These are phyloP conservation scores for Aspergillus aculeatinus DNA, from an alignment of 2,329 filamentous ascomycete genomes.

Conservation along the genomic window DNA sequence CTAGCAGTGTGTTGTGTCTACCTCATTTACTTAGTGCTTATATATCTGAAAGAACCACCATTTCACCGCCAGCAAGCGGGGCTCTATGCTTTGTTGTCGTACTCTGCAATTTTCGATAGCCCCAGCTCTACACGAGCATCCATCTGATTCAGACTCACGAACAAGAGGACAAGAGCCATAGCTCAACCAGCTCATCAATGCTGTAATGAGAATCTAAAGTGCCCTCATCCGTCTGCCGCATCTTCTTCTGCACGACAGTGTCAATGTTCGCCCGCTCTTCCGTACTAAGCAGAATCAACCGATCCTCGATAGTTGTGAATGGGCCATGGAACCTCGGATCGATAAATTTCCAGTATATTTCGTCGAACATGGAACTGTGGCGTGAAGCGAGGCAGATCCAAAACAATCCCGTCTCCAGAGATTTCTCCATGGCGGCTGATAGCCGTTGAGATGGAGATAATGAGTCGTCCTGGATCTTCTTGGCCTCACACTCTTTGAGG, in stretches of 20 bases:
- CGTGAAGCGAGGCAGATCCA: constrained; percentile 30
- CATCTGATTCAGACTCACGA: too few relatives aligned
- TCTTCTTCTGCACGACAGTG: constrained; percentile 24
- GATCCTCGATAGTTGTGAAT: constrained; percentile 27
- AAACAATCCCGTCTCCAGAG: constrained; percentile 27
- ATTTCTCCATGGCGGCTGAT: constrained; percentile 24
- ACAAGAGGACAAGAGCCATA: neutral
- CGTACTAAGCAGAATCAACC: constrained; percentile 13
- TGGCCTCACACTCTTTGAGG: constrained; percentile 24
- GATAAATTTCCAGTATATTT: constrained; percentile 32
- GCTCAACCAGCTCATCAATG: constrained; percentile 21
- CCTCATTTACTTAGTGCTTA: too few relatives aligned
- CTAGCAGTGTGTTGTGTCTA: too few relatives aligned
- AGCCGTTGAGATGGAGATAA: constrained; percentile 22
- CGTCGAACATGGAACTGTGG: constrained; percentile 30
- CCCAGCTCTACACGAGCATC: too few relatives aligned
- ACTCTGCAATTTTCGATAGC: too few relatives aligned
- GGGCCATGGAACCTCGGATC: constrained; percentile 26
- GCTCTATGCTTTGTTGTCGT: too few relatives aligned
- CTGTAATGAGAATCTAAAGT: constrained; percentile 12
- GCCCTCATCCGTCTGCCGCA: constrained; percentile 24
- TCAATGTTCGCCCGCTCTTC: constrained; percentile 26
- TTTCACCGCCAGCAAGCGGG: too few relatives aligned
- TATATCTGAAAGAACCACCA: too few relatives aligned
- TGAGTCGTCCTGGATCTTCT: constrained; percentile 18